Evolutionary conservation across 1,284 basidiomycete species (phyloP).

Genomic region (Afroboletus lepidellus): DNA sequence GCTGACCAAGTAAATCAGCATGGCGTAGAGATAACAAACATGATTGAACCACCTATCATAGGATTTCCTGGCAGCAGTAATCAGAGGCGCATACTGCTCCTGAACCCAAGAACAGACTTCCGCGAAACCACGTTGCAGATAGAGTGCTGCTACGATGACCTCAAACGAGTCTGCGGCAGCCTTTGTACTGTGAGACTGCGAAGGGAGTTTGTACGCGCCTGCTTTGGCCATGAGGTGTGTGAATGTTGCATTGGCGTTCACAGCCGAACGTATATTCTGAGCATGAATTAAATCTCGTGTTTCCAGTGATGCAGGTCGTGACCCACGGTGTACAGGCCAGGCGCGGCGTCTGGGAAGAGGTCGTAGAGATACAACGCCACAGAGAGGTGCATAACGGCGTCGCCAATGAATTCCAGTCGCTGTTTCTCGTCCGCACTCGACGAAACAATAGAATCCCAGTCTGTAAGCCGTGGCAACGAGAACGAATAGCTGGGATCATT

Average conservation of each 20-base stretch:
- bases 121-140: conserved; percentile 29
- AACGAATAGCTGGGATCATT: conserved; percentile 30
- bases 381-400: conserved; percentile 32
- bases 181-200: conserved; percentile 22
- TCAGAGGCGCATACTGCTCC: conserved; percentile 29
- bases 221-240: conserved; percentile 32
- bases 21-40: not conserved
- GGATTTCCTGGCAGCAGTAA: conserved; percentile 24
- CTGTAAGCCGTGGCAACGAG: conserved; percentile 28
- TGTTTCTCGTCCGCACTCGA: conserved; percentile 32
- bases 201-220: conserved; percentile 27
- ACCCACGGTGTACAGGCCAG: conserved; percentile 32
- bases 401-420: conserved; percentile 31
- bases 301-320: not conserved
- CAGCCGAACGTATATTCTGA: conserved; percentile 30
- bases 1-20: conserved; percentile 17
- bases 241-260: conserved; percentile 33
- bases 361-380: conserved; percentile 31
- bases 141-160: conserved; percentile 32
- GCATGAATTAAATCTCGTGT: not conserved
- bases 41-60: conserved; percentile 20
- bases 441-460: conserved; percentile 32
- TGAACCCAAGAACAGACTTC: conserved; percentile 31
- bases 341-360: conserved; percentile 28
- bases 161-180: conserved; percentile 32